A percentile compares a stretch with the other conserved stretches of the same genome.
Conservation (phyloP, 2,329 filamentous ascomycete species). For the Trichoderma endophyticum region DNA sequence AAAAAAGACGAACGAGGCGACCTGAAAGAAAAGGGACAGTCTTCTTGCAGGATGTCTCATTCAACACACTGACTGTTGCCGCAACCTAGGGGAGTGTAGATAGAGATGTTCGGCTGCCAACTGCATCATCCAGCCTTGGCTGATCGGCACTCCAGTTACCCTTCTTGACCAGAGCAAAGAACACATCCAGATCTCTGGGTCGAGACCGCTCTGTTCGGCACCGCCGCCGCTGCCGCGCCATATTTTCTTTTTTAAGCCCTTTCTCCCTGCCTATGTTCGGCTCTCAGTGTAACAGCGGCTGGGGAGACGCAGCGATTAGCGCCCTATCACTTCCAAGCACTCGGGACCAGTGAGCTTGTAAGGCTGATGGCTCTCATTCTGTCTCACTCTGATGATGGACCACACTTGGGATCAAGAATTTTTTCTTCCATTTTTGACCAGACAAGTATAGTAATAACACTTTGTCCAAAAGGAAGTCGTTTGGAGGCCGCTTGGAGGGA, state of each 20-base stretch:
- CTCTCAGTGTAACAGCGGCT: constrained; percentile 13
- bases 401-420: background rate
- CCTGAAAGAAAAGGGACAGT: background rate
- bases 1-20: background rate
- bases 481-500: background rate
- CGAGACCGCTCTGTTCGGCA: constrained; percentile 19
- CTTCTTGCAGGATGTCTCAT: background rate
- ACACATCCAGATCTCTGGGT: constrained; percentile 15
- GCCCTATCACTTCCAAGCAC: constrained; percentile 19
- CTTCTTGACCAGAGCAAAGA: constrained; percentile 4
- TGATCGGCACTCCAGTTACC: constrained; percentile 14
- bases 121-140: background rate
- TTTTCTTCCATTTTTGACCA: background rate
- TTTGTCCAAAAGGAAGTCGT: background rate
- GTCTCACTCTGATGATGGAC: background rate
- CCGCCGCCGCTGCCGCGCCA: constrained; percentile 16
- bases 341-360: constrained; percentile 17
- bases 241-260: constrained; percentile 7
- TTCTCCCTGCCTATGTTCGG: constrained; percentile 9
- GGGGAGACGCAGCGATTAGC: constrained; percentile 15
- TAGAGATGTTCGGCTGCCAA: background rate
- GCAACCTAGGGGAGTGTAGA: background rate
- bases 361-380: constrained; percentile 16
- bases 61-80: background rate
- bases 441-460: background rate